Base-by-base conservation (phyloP, 2,329 filamentous ascomycete genomes). In the Monosporascus sp. region DNA sequence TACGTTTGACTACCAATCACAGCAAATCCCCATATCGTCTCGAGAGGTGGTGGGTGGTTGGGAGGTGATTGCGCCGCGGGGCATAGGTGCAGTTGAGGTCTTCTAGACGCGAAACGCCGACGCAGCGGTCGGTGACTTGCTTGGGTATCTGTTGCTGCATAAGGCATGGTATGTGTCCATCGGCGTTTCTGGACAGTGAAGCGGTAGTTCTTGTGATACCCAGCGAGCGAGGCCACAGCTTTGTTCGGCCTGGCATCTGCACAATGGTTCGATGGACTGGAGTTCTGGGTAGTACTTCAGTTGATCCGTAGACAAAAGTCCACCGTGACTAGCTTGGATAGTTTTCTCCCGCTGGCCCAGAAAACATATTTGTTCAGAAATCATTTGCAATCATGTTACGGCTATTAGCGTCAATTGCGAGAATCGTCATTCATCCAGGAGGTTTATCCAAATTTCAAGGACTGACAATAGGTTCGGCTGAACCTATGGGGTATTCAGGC, bases 101-200 rank as follows among this genome's bases (percentile, higher is more conserved):
- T 25, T 15, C 15, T 46, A 24, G 43, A 27, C 31, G 2, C 25
- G 2, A 24, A 22, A 17, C 24, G 14, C 31, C 25, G 22, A 15
- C 25, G 15, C 22, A 46, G 24, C 7, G 17, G 15, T 31, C 5
- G 11, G 14, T 27, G 43, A 46, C 43, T 46, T 46, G 24, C 14
- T 25, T 46, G 43, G 22, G 20, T 22, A 25, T 46, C 14, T 27
- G 24, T 27, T 27, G 43, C 24, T 27, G 24, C 43, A 18, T 46
- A 18, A 18, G 22, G 20, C 51, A 54, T 50, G 31, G 45, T 50
- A 43, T 50, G 48, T 53, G 60, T 62, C 56, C 57, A 63, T 61
- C 49, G 58, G 59, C 52, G 57, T 58, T 60, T 48, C 57, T 61
- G 55, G 61, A 61, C 62, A 64, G 62, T 64, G 60, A 63, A 62